Evolutionary conservation across 2,329 filamentous ascomycete species (phyloP), one percentile per base, ranked within the genome.

Genomic region (Penicillium sclerotiorum): DNA sequence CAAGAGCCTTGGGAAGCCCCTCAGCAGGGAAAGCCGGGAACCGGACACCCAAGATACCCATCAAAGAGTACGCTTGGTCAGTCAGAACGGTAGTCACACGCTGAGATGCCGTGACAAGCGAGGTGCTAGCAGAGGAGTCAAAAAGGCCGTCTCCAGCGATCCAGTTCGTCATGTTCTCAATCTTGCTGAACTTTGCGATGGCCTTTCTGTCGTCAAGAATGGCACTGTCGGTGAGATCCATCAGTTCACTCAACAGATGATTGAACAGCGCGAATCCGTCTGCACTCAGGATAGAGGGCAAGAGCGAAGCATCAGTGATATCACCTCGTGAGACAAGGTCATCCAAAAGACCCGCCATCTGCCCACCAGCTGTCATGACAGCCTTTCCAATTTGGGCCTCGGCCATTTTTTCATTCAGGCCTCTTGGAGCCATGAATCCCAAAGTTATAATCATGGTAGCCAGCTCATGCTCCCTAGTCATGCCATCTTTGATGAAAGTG

Each of bases 31-130:
- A 58, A 1, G 52, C 53, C 8, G 55, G 47, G 38, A 58, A 58
- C 5, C 49, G 46, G n/a, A 58, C 55, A 5, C 55, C 55, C 11
- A 58, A 39, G 9, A 58, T 51, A 48, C 55, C 55, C 55, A 58
- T 58, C 42, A 58, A 42, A 12, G 55, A 58, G 46, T 58, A 58
- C 6, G 52, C 55, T 37, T 58, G 47, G 28, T 58, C 55, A 12
- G 50, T 55, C 7, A 47, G 13, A n/a, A 53, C 50, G 8, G 55
- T 57, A 33, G 42, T 47, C 15, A 48, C 20, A 20, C 55, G 49
- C 12, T 50, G 28, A 5, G 55, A 50, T 12, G 55, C 55, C 1
- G 47, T 36, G 22, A 46, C 37, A 20, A 57, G 45, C 11, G 54
- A 53, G 7, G 35, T 53, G 22, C 42, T 46, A 12, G 55, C 50